Conservation (phyloP, 345 rosid species). For the Passiflora organensis region DNA sequence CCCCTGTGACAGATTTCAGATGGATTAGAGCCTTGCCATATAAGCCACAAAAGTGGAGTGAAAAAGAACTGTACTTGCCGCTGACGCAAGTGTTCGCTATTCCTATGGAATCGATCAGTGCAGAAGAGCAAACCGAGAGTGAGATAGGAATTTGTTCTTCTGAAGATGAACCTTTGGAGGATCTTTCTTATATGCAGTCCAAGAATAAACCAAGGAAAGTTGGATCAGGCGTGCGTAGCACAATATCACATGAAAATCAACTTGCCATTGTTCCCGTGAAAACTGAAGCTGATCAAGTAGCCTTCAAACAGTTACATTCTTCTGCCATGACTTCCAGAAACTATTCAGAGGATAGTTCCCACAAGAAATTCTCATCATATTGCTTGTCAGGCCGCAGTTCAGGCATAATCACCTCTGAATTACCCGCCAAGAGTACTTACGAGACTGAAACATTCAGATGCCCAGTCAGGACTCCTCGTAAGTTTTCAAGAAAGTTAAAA, state of each 20-base stretch:
- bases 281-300: slow-evolving; percentile 29
- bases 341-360: slow-evolving; percentile 16
- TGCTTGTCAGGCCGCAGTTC: too few species aligned
- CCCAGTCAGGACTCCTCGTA: too few species aligned
- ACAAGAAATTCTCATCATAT: too few species aligned
- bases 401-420: too few species aligned
- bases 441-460: too few species aligned
- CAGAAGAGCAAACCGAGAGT: slow-evolving; percentile 14
- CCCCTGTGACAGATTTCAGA: slow-evolving; percentile 31
- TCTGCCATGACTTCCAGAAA: slow-evolving; percentile 22
- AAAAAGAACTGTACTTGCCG: slow-evolving; percentile 54
- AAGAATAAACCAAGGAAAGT: slow-evolving; percentile 17
- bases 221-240: slow-evolving; percentile 12
- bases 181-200: slow-evolving; percentile 8
- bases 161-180: slow-evolving; percentile 13
- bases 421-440: too few species aligned
- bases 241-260: slow-evolving; percentile 18
- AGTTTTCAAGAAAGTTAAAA: background rate
- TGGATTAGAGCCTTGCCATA: slow-evolving; percentile 42
- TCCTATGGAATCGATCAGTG: slow-evolving; percentile 7
- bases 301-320: slow-evolving; percentile 32
- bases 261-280: slow-evolving; percentile 55
- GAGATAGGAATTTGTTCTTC: slow-evolving; percentile 18
- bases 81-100: slow-evolving; percentile 35
- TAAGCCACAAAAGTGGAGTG: slow-evolving; percentile 40